Evolutionary conservation across 2,329 filamentous ascomycete genomes (phyloP).

Genomic region (Botrytis sinoallii): DNA sequence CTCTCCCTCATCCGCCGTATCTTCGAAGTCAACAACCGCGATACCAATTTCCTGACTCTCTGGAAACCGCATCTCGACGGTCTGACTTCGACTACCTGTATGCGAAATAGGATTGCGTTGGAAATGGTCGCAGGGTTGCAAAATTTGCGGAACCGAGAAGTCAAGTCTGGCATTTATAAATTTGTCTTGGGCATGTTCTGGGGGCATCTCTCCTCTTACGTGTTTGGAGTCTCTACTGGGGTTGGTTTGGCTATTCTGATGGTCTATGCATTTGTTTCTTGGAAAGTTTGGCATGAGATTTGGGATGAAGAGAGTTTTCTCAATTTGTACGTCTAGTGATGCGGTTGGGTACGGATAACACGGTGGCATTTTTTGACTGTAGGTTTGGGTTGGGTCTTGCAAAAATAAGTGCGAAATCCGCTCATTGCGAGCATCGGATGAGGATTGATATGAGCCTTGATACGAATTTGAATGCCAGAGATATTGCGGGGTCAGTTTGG

Average conservation of each 20-base stretch:
- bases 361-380: too few relatives aligned
- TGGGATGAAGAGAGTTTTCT: not conserved
- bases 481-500: not conserved
- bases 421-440: not conserved
- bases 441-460: not conserved
- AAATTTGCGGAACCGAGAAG: not conserved
- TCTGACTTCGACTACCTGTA: not conserved
- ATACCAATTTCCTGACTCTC: not conserved
- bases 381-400: not conserved
- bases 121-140: not conserved
- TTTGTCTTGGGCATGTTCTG: not conserved
- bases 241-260: not conserved
- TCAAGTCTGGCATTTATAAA: not conserved
- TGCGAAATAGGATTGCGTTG: not conserved
- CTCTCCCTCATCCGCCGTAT: not conserved
- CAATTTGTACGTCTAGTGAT: not conserved
- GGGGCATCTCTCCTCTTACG: not conserved
- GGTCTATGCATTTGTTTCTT: not conserved
- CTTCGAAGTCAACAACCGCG: not conserved
- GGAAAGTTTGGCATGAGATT: not conserved
- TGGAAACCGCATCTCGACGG: not conserved
- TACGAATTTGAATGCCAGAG: not conserved
- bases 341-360: not conserved
- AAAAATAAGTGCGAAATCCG: accelerated
- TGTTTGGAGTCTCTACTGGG: not conserved